Conservation (phyloP, 2,329 filamentous ascomycete genomes). For the Dactylellina parvicollis region DNA sequence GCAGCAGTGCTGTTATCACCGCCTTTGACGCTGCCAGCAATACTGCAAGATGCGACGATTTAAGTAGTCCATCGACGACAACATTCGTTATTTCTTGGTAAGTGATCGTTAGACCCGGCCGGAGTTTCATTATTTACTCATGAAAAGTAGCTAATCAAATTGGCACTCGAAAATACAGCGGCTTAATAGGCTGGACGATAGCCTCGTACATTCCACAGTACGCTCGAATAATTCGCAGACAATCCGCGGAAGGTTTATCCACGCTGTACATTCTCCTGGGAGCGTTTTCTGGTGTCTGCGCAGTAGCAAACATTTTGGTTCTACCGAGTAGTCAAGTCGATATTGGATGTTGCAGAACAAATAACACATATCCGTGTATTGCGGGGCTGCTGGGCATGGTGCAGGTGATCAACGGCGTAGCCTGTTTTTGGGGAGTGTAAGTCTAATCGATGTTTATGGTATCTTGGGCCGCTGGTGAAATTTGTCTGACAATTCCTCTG, state of each 20-base stretch:
- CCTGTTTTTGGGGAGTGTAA: slow-evolving; percentile 55
- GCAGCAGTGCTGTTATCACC: not conserved
- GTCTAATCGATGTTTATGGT: not conserved
- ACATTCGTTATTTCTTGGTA: slow-evolving; percentile 39
- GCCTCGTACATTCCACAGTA: slow-evolving; percentile 49
- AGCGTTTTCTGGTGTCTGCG: slow-evolving; percentile 39
- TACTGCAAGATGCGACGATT: slow-evolving; percentile 37
- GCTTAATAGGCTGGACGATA: slow-evolving; percentile 40
- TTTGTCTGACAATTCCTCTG: too few species aligned
- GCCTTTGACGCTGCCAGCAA: not conserved
- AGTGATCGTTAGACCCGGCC: not conserved
- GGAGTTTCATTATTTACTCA: not conserved
- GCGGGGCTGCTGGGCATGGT: slow-evolving; percentile 55
- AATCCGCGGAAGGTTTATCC: slow-evolving; percentile 44
- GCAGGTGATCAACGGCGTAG: slow-evolving; percentile 56
- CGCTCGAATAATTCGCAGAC: slow-evolving; percentile 38
- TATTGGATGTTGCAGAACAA: slow-evolving; percentile 55
- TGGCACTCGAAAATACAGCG: slow-evolving; percentile 4
- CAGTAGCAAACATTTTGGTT: slow-evolving; percentile 52
- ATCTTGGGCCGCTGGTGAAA: too few species aligned
- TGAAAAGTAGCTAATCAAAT: not conserved
- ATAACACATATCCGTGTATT: slow-evolving; percentile 54
- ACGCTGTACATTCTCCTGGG: slow-evolving; percentile 45
- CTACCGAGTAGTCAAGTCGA: slow-evolving; percentile 56
- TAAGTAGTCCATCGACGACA: slow-evolving; percentile 30